A percentile compares a stretch with the other conserved stretches of the same genome.
Conservation (phyloP, 441 rosid species). For the Sinapis alba region DNA sequence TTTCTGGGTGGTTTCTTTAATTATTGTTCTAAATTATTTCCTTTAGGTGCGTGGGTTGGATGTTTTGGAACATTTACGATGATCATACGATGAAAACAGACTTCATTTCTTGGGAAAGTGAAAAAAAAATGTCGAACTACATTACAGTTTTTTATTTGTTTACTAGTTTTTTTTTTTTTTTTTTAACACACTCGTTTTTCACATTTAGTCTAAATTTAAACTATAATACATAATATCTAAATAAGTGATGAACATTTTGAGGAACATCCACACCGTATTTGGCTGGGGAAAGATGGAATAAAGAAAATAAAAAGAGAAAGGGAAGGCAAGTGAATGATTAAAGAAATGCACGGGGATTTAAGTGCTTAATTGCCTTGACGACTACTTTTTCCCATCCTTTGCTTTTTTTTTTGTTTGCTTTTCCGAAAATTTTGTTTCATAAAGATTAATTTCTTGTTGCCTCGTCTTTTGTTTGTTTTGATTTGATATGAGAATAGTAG, state of each 20-base stretch:
- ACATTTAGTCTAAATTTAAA: no score
- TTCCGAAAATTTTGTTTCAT: not conserved
- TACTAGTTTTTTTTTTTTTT: no score
- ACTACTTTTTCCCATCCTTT: constrained; percentile 25
- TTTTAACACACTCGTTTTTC: no score
- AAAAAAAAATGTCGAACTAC: not conserved
- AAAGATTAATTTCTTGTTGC: not conserved
- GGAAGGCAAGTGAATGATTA: constrained; percentile 34
- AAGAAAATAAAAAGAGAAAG: constrained; percentile 10
- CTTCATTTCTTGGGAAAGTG: not conserved
- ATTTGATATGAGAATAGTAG: constrained; percentile 28
- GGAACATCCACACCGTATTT: not conserved
- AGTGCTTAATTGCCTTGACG: constrained; percentile 42
- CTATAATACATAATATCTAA: not conserved
- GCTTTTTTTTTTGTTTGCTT: not conserved
- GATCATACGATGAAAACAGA: not conserved
- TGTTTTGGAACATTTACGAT: constrained; percentile 16
- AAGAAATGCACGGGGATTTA: constrained; percentile 40
- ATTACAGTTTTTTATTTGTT: not conserved
- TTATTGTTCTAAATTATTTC: constrained; percentile 1
- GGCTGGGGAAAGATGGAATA: not conserved
- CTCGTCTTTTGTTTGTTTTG: not conserved
- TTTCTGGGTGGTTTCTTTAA: constrained; percentile 30
- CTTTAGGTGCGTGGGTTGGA: constrained; percentile 22
- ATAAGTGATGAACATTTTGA: no score